Evolutionary conservation across 2,329 filamentous ascomycete genomes (phyloP).

Genomic region (Fusarium metavorans): DNA sequence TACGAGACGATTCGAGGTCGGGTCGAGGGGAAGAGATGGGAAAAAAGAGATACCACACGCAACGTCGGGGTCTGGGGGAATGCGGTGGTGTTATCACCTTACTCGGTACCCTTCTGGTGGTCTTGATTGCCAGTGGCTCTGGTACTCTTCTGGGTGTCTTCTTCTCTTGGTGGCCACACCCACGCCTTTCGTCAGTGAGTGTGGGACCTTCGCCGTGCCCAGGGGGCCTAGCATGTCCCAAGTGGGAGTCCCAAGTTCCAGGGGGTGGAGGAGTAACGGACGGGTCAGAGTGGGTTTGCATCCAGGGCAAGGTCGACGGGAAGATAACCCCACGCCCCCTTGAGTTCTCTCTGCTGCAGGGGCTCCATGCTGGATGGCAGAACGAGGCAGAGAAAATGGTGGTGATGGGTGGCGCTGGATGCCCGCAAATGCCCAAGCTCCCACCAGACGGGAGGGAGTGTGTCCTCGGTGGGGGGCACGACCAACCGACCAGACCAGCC

Average conservation of each 20-base stretch:
- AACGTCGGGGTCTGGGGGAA: conserved; percentile 42
- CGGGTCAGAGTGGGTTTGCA: conserved; percentile 27
- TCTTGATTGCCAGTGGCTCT: conserved; percentile 33
- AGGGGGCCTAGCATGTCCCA: conserved; percentile 34
- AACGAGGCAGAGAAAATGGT: conserved; percentile 17
- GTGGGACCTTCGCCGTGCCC: conserved; percentile 25
- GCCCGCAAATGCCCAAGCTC: conserved; percentile 3
- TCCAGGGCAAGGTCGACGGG: conserved; percentile 32
- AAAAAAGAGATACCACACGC: conserved; percentile 30
- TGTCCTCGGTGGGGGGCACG: conserved; percentile 34
- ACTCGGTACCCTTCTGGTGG: conserved; percentile 29
- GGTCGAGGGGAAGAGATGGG: conserved; percentile 31
- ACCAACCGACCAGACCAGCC: conserved; percentile 22
- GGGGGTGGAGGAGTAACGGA: conserved; percentile 36
- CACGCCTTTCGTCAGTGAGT: conserved; percentile 40
- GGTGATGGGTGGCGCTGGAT: conserved; percentile 25
- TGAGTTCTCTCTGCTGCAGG: conserved; percentile 22
- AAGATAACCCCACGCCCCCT: conserved; percentile 38
- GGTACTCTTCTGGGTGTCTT: conserved; percentile 29
- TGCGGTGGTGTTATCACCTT: conserved; percentile 47
- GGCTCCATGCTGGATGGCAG: conserved; percentile 5
- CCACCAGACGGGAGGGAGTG: conserved; percentile 27
- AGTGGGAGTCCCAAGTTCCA: conserved; percentile 33
- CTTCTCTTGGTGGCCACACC: conserved; percentile 42
- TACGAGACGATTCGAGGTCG: conserved; percentile 21